These are phyloP conservation scores for Alnus glutinosa DNA, from an alignment of 306 rosid genomes.

Conservation along the genomic window DNA sequence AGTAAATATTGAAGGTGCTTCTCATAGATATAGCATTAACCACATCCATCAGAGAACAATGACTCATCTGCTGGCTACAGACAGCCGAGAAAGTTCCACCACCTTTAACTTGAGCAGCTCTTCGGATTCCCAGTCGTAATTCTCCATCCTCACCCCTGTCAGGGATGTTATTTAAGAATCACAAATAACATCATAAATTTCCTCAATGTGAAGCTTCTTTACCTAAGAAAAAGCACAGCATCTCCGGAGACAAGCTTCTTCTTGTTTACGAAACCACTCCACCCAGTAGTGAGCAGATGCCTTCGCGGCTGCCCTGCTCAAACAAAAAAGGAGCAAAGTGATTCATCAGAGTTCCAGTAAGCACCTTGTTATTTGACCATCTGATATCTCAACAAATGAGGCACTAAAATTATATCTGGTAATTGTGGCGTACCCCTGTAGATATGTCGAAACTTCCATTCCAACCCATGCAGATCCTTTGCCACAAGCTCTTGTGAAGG, in stretches of 20 bases:
- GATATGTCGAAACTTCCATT: slow-evolving; percentile 95
- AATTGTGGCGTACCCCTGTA: slow-evolving; percentile 62
- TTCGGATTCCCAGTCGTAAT: slow-evolving; percentile 82
- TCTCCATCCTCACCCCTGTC: slow-evolving; percentile 90
- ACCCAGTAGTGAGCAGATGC: slow-evolving; percentile 98
- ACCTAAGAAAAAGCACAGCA: slow-evolving; percentile 97
- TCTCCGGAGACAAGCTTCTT: slow-evolving; percentile 97
- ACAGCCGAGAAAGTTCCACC: slow-evolving; percentile 46
- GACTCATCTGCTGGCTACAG: slow-evolving; percentile 56
- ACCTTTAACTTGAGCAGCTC: slow-evolving; percentile 81
- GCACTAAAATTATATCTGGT: neutral
- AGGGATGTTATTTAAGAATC: slow-evolving; percentile 9
- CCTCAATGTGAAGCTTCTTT: neutral
- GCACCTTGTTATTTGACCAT: slow-evolving; percentile 3
- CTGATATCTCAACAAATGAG: neutral
- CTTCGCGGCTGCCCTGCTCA: slow-evolving; percentile 95
- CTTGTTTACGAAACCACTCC: slow-evolving; percentile 99
- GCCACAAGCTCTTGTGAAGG: slow-evolving; percentile 99
- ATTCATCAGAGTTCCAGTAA: neutral
- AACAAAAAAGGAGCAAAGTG: slow-evolving; percentile 6
- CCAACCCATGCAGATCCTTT: slow-evolving; percentile 88
- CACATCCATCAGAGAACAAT: slow-evolving; percentile 56
- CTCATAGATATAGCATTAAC: slow-evolving; percentile 60
- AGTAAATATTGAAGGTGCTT: slow-evolving; percentile 66
- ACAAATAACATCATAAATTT: neutral